Base-by-base conservation (phyloP, 768 basidiomycete genomes). In the Amanita molliuscula region DNA sequence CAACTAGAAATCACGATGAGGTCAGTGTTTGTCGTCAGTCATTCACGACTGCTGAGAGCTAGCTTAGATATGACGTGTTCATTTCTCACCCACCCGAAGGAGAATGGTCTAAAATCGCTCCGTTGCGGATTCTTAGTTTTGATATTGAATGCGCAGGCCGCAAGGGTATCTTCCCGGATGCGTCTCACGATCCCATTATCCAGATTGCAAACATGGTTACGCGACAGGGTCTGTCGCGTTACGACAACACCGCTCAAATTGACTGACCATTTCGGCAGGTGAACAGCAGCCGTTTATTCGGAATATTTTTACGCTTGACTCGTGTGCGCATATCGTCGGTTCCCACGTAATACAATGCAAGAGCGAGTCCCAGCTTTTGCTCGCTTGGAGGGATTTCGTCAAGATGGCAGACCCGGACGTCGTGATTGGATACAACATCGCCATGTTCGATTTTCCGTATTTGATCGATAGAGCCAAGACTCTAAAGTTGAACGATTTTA, bases 161-260 rank as follows among this genome's bases (percentile, higher is more conserved):
- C 21, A 97, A 97, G 60, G 96, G 96, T 26, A 87, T 97, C 56
- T 99, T 99, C 61, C 96, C 96, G 0, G 96, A 98, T 60, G 76
- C 96, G 6, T 71, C 82, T 8, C 63, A 76, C 26, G 96, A 99
- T 65, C 95, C 95, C 7, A 91, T 99, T 49, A 98, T 98, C 58
- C 96, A 98, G 61, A 98, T 98, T 53, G 96, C 95, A 1, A 96
- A 91, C 64, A 98, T 98, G 96, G 95, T 98, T 9, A 97, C 94
- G 31, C 77, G 88, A 4, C 96, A 99, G 78, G 94, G 94, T 91
- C 13, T 2, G 26, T 10, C 38, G 16, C 52, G 31, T 21, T 31
- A 13, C 31, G 13, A 1, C 35, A 6, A 9, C 18, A 13, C 44
- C 42, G 28, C 6, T 15, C 10, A 20, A n/a, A n/a, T 42, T 29